Conservation (phyloP, 768 basidiomycete genomes). For the Vishniacozyma victoriae region DNA sequence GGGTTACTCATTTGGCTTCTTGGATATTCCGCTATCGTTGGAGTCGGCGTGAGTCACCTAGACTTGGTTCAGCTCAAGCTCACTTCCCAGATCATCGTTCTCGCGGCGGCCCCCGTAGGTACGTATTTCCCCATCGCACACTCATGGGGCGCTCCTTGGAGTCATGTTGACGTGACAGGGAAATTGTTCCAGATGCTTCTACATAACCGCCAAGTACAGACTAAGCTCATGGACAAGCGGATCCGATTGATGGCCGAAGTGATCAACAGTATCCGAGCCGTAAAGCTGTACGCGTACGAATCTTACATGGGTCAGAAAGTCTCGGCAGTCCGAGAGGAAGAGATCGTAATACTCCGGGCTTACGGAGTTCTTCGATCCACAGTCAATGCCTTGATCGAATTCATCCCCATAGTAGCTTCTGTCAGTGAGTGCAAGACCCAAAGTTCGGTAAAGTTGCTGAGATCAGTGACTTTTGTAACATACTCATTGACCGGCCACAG, state of each 20-base stretch:
- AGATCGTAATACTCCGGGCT: constrained; percentile 22
- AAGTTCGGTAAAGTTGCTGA: not conserved
- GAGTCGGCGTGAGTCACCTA: constrained; percentile 14
- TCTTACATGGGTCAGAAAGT: constrained; percentile 33
- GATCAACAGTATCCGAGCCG: constrained; percentile 61
- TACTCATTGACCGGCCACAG: constrained; percentile 58
- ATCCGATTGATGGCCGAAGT: constrained; percentile 62
- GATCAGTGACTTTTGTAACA: constrained; percentile 53
- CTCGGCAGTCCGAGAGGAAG: constrained; percentile 19
- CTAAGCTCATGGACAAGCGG: constrained; percentile 62
- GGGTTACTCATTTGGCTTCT: constrained; percentile 63
- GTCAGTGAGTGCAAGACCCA: constrained; percentile 40
- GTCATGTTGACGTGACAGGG: constrained; percentile 46
- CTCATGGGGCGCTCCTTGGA: constrained; percentile 7
- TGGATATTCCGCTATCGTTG: constrained; percentile 66
- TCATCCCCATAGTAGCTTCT: constrained; percentile 55
- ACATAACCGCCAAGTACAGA: constrained; percentile 27
- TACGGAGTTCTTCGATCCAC: constrained; percentile 21
- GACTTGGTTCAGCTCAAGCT: not conserved
- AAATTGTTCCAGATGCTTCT: constrained; percentile 16
- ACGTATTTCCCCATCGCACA: not conserved
- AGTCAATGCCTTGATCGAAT: constrained; percentile 40
- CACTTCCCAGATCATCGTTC: constrained; percentile 45
- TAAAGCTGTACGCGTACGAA: constrained; percentile 63
- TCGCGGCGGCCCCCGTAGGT: constrained; percentile 59